Percentiles rank a stretch among this genome's conserved stretches.
Evolutionary conservation across 176 grass and related monocot species (phyloP).

Genomic region (maize (Zea mays)): Zm-B73-REFERENCE-NAM-5.0 NC_050097.1:204724501-204725000

Average conservation of each 20-base stretch:
- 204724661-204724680: slow-evolving; percentile 90
- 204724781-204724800: slow-evolving; percentile 34
- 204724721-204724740: slow-evolving; percentile 62
- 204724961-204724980: slow-evolving; percentile 9
- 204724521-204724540: slow-evolving; percentile 4
- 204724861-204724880: slow-evolving; percentile 63
- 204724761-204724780: neutral
- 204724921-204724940: slow-evolving; percentile 4
- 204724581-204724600: slow-evolving; percentile 42
- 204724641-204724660: slow-evolving; percentile 93
- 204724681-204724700: slow-evolving; percentile 80
- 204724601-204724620: slow-evolving; percentile 55
- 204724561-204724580: slow-evolving; percentile 33
- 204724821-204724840: slow-evolving; percentile 76
- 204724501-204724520: slow-evolving; percentile 15
- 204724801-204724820: slow-evolving; percentile 60
- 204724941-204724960: neutral
- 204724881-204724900: slow-evolving; percentile 98
- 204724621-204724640: slow-evolving; percentile 94
- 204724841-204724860: slow-evolving; percentile 82
- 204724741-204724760: slow-evolving; percentile 13
- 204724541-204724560: slow-evolving; percentile 14
- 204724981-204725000: slow-evolving; percentile 24
- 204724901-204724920: slow-evolving; percentile 66
- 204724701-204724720: slow-evolving; percentile 69